Evolutionary conservation across 495 filamentous ascomycete genomes (phyloP), one percentile per base, ranked within the genome.

Genomic region (Penicillium mononematosum): DNA sequence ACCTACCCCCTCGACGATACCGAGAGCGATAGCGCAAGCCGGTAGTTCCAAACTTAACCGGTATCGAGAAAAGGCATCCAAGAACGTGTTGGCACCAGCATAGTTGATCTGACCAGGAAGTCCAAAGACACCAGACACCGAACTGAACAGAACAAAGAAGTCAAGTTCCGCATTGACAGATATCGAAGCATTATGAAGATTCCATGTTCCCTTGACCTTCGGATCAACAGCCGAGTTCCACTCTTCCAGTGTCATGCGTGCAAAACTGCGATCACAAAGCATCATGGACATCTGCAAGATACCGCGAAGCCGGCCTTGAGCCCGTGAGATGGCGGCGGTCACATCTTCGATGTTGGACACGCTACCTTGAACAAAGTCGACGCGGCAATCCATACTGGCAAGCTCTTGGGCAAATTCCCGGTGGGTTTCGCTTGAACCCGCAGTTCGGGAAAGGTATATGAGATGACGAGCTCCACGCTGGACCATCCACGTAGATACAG

Each of bases 151-250:
- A 27, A 78, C 45, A 67, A 83, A 83, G 66, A 83, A 83, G 58
- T 81, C 79, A 5, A 81, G 67, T 1, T 66, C 56, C 4, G 45
- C 19, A 0, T 45, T n/a, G 5, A 20, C 24, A 14, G 83, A 70
- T 4, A 52, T 31, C 1, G 48, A 38, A n/a, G 72, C 66, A 39
- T 81, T 69, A 66, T 88, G 83, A 31, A 88, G 77, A 64, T 86
- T 79, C 74, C 71, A 78, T 0, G 78, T 74, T 1, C 80, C 81
- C 2, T 71, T 36, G 4, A 78, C 69, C 60, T 83, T 83, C 27
- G 78, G 73, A 2, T 55, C 55, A 0, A 76, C 56, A 0, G 70
- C 66, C 0, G 58, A 58, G 0, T 59, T 60, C 71, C 76, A 80
- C 20, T 77, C 67, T 0, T 72, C 56, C 16, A 70, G 46, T 0